Base-by-base conservation (phyloP, 2,329 filamentous ascomycete genomes). In the Aspergillus sp. region DNA sequence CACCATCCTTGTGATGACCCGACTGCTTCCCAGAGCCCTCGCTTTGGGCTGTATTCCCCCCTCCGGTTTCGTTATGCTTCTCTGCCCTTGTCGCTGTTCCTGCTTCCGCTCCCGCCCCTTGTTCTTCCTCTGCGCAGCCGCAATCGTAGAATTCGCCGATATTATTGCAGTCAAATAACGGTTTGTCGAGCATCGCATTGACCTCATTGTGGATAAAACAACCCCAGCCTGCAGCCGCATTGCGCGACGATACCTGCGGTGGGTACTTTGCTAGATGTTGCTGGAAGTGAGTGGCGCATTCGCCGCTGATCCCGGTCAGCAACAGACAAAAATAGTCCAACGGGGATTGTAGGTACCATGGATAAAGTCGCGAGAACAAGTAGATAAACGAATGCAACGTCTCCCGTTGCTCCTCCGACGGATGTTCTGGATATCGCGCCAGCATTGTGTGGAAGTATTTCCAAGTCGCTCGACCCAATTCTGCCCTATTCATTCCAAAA, bases 121-220 rank as follows among this genome's bases (percentile, higher is more conserved):
- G 19, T 42, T 74, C 73, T 45, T 81, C 77, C 29, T 79, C 77
- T 27, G 73, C 77, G 60, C 81, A 83, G 30, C 80, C 81, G 56
- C 81, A 84, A 57, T 84, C 80, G 59, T 84, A 84, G 52, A 81
- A 82, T 48, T 82, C 79, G 2, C 80, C 81, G 48, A 84, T 79
- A 34, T 82, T 77, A 38, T 73, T 73, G 63, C 81, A 84, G 61
- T 83, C 79, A 57, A 83, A 84, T 26, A 77, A 62, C 4, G 75
- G 72, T 61, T 84, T 84, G 30, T 74, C 63, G 49, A 84, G 66
- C 57, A 78, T 76, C 58, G 77, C 73, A 58, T 84, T 84, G 51
- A 84, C 80, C 57, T 82, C 73, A 52, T 84, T 84, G 58, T 84
- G 81, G 36, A 83, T 77, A 58, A 80, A 79, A 60, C 81, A 84